These are phyloP conservation scores for Camellia japonica DNA, from an alignment of 148 eudicot species.

Conservation along the genomic window DNA sequence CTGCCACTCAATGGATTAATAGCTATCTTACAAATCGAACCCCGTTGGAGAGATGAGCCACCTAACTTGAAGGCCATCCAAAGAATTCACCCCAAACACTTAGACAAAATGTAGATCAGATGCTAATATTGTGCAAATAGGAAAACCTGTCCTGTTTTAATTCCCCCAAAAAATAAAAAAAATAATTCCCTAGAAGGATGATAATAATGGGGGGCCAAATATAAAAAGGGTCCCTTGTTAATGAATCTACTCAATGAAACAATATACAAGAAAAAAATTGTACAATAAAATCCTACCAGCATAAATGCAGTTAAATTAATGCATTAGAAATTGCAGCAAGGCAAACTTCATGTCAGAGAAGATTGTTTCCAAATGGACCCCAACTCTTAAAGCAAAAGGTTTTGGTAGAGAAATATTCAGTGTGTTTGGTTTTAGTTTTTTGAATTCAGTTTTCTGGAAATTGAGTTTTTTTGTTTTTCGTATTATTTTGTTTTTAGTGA, in stretches of 20 bases:
- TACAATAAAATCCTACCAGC: neutral
- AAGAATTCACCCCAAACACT: neutral
- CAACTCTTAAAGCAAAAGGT: neutral
- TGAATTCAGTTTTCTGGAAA: too few relatives aligned
- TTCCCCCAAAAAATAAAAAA: neutral
- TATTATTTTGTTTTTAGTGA: too few relatives aligned
- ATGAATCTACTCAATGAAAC: neutral
- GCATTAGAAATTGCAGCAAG: too few relatives aligned
- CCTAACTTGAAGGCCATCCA: neutral
- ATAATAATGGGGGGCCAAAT: neutral
- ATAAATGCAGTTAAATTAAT: neutral
- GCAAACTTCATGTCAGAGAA: neutral
- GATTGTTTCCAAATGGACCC: constrained; percentile 2
- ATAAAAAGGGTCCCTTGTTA: neutral
- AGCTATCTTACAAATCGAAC: neutral
- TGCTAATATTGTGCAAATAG: neutral
- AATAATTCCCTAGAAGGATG: neutral
- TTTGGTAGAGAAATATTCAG: neutral
- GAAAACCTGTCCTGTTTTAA: neutral
- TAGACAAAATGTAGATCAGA: neutral
- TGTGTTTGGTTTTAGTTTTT: too few relatives aligned
- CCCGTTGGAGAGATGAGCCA: neutral
- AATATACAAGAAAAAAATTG: too few relatives aligned
- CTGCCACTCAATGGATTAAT: neutral
- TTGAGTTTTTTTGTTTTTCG: too few relatives aligned